Conservation (phyloP, 1,284 basidiomycete genomes). For the Pterulicium gracile region DNA sequence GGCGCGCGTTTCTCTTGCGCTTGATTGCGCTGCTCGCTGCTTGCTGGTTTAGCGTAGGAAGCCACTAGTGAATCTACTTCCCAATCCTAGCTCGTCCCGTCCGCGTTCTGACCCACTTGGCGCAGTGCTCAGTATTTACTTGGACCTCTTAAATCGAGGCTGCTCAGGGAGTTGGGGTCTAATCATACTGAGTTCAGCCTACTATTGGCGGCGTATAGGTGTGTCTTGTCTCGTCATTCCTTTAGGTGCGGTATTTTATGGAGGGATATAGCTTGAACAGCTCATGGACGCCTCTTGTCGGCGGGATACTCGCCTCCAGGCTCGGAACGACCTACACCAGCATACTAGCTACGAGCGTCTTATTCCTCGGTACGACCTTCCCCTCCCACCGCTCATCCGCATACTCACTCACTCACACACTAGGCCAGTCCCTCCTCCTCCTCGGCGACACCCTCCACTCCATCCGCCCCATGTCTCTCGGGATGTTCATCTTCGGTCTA, state of each 20-base stretch:
- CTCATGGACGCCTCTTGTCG: constrained; percentile 73
- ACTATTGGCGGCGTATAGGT: constrained; percentile 48
- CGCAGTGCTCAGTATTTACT: constrained; percentile 58
- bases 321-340: constrained; percentile 62
- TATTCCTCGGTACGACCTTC: constrained; percentile 42
- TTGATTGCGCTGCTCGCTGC: constrained; percentile 59
- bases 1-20: constrained; percentile 39
- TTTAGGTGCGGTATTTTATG: no score
- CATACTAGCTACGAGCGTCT: constrained; percentile 60
- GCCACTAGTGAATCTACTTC: constrained; percentile 54
- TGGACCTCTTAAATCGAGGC: constrained; percentile 63
- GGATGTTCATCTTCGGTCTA: constrained; percentile 70
- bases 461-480: constrained; percentile 56
- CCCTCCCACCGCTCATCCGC: neutral
- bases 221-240: no score
- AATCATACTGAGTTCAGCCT: constrained; percentile 71
- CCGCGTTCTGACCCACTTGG: constrained; percentile 4
- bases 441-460: constrained; percentile 47
- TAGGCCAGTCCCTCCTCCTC: constrained; percentile 54
- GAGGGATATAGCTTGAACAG: constrained; percentile 65
- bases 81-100: constrained; percentile 1
- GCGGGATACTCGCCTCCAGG: constrained; percentile 53
- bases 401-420: constrained; percentile 9
- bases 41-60: constrained; percentile 64
- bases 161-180: constrained; percentile 63